Evolutionary conservation across 495 filamentous ascomycete genomes (phyloP).

Genomic region (Penicillium canescens): DNA sequence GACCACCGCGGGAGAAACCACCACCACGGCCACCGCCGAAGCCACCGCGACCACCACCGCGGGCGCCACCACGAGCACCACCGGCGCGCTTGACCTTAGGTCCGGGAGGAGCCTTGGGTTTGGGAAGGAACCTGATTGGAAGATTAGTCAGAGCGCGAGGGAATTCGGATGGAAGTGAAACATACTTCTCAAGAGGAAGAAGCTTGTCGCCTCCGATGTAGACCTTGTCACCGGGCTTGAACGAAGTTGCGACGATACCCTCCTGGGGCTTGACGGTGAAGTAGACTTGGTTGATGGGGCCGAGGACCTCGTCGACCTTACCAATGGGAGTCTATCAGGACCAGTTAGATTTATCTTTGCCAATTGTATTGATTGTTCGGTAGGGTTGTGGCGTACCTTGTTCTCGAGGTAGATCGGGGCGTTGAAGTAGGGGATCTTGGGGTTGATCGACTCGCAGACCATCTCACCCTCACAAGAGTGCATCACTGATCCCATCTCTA

Average conservation of each 20-base stretch:
- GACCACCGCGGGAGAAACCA: constrained; percentile 45
- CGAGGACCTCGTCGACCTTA: constrained; percentile 69
- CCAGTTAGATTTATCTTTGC: constrained; percentile 19
- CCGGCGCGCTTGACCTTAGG: constrained; percentile 60
- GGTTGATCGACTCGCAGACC: constrained; percentile 88
- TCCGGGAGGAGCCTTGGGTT: constrained; percentile 79
- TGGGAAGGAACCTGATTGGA: constrained; percentile 75
- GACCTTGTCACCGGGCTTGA: constrained; percentile 96
- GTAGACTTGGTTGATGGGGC: constrained; percentile 93
- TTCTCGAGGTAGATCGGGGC: constrained; percentile 98
- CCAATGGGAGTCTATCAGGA: constrained; percentile 53
- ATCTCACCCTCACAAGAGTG: constrained; percentile 96
- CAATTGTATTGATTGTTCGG: neutral
- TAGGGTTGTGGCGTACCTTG: constrained; percentile 59
- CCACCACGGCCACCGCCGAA: constrained; percentile 32
- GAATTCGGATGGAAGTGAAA: neutral
- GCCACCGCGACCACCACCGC: constrained; percentile 43
- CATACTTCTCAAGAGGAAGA: constrained; percentile 81
- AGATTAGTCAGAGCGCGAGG: constrained; percentile 16
- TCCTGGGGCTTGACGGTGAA: constrained; percentile 97
- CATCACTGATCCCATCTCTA: constrained; percentile 90
- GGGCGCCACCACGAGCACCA: constrained; percentile 52
- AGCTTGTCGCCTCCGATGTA: constrained; percentile 95
- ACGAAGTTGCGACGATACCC: constrained; percentile 90
- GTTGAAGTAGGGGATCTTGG: constrained; percentile 98